Conservation (phyloP, 495 filamentous ascomycete genomes). For the Friedmanniomyces endolithicus region DNA sequence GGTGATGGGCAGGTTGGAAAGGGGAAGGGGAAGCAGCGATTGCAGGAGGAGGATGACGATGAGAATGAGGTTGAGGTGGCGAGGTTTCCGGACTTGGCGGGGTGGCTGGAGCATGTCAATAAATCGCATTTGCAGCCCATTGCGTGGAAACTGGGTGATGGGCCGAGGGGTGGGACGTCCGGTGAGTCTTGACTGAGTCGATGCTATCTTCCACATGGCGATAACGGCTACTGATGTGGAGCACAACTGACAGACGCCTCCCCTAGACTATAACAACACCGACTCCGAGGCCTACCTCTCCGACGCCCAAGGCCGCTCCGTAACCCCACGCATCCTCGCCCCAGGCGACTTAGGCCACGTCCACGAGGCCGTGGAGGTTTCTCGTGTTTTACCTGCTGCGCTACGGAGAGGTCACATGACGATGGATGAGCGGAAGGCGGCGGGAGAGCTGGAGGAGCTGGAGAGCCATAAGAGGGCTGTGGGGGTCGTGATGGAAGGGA, state of each 20-base stretch:
- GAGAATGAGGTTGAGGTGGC: conserved; percentile 10
- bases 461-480: conserved; percentile 35
- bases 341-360: no score
- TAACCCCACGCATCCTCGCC: no score
- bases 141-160: conserved; percentile 56
- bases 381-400: neutral
- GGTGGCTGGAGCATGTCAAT: conserved; percentile 51
- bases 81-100: conserved; percentile 26
- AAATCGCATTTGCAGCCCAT: conserved; percentile 44
- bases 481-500: conserved; percentile 38
- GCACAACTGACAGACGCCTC: conserved; percentile 7
- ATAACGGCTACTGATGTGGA: neutral
- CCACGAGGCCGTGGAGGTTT: conserved; percentile 6
- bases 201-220: neutral
- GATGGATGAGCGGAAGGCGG: conserved; percentile 30
- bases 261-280: conserved; percentile 1
- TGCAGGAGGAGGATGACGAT: no score
- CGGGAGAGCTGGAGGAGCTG: conserved; percentile 30
- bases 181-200: conserved; percentile 19
- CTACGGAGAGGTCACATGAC: conserved; percentile 25
- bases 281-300: conserved; percentile 29
- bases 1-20: conserved; percentile 9
- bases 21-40: conserved; percentile 18
- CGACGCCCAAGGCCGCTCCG: conserved; percentile 27
- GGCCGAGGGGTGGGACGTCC: conserved; percentile 37